Conservation (phyloP, 371 early-diverging fungal genomes). For the Lichtheimia corymbifera region DNA sequence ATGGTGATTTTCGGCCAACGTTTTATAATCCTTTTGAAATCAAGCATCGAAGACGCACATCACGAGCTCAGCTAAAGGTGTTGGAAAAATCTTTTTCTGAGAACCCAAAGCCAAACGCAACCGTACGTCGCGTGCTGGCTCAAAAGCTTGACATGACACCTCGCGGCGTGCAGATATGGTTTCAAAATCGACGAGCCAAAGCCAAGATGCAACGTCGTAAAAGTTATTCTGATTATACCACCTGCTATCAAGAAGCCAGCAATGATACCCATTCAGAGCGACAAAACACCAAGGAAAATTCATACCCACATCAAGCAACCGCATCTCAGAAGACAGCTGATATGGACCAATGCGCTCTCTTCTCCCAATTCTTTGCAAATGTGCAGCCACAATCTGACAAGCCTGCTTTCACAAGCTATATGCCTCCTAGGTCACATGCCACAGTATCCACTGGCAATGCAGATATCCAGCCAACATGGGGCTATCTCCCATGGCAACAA, state of each 20-base stretch:
- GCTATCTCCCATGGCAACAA: conserved; percentile 14
- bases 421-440: conserved; percentile 14
- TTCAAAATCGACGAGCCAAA: conserved; percentile 97
- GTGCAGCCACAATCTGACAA: conserved; percentile 13
- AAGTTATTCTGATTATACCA: conserved; percentile 7
- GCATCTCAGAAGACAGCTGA: neutral
- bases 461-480: conserved; percentile 2
- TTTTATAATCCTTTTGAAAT: conserved; percentile 81
- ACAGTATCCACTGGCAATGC: neutral
- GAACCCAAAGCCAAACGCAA: conserved; percentile 73
- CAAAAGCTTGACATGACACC: conserved; percentile 83
- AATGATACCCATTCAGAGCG: conserved; percentile 9
- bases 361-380: conserved; percentile 40
- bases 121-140: conserved; percentile 68
- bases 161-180: conserved; percentile 96
- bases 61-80: conserved; percentile 67
- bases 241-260: neutral
- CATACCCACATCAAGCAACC: neutral
- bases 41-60: conserved; percentile 76
- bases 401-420: conserved; percentile 21
- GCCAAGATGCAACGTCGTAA: conserved; percentile 38
- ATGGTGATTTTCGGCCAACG: conserved; percentile 66
- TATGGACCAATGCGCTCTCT: conserved; percentile 27
- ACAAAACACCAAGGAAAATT: conserved; percentile 4
- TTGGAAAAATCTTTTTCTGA: conserved; percentile 70